Base-by-base conservation (phyloP, 1,284 basidiomycete genomes). In the Malassezia caprae region DNA sequence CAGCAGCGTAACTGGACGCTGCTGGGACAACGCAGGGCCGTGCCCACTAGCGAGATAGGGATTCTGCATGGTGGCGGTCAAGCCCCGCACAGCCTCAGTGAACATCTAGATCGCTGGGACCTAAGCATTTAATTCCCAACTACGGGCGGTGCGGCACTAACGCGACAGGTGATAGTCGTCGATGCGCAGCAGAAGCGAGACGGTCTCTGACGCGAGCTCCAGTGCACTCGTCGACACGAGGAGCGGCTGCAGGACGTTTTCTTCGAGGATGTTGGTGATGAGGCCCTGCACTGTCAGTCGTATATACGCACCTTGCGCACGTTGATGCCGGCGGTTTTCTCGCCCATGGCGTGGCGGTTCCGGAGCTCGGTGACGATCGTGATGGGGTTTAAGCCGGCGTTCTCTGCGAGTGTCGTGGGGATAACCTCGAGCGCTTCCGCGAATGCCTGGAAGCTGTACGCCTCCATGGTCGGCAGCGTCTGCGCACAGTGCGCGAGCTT, bases 391-490 rank as follows among this genome's bases (percentile, higher is more conserved):
- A 99, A 79, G 45, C 94, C 94, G 8, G 94, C 94, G 74, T 99
- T 98, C 78, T 99, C 94, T 10, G 94, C 94, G 8, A 99, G 81
- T 0, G 94, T 99, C 3, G 88, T 96, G 2, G 94, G 94, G 65
- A 99, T 96, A 59, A 98, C 86, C 77, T 98, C 94, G 54, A 99
- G 82, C 5, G 94, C 90, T 73, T 98, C 94, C 32, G 94, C 90
- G 69, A 90, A 99, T 3, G 91, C 91, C 74, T 94, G 88, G 84
- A 93, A 96, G 77, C 94, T 96, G 78, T 98, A 98, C 7, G 91
- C 88, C 77, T 98, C 91, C 86, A 96, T 96, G 50, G 94, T 93
- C 77, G 87, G 94, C 64, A 98, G 82, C 0, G 90, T 87, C 67
- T 94, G 89, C 5, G 91, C 85, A 70, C 94, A 83, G 76, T 96